These are phyloP conservation scores for Houttuynia cordata DNA, from an alignment of 164 flowering plant species.

Conservation along the genomic window DNA sequence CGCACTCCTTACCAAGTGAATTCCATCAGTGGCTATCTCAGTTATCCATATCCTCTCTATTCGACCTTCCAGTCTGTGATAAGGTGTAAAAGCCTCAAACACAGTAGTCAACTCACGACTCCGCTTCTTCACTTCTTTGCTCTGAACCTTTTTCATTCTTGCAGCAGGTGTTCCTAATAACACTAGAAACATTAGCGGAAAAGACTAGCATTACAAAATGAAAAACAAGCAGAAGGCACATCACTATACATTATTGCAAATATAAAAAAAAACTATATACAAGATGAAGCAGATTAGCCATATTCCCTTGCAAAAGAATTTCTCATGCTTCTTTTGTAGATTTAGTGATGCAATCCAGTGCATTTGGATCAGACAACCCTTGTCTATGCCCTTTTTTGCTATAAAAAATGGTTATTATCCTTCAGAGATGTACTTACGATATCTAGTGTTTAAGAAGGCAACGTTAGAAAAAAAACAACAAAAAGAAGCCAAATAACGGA, in stretches of 20 bases:
- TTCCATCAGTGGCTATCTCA: constrained; percentile 81
- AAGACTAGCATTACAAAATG: background rate
- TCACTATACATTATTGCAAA: background rate
- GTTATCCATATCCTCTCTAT: constrained; percentile 93
- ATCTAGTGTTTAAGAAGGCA: no score
- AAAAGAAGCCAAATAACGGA: no score
- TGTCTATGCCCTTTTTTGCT: no score
- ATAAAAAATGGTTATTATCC: no score
- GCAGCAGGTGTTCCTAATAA: constrained; percentile 92
- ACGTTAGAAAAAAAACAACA: no score
- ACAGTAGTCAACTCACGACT: constrained; percentile 91
- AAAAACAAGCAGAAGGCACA: background rate
- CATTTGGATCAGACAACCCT: background rate
- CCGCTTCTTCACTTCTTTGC: constrained; percentile 73
- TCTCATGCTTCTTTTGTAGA: background rate
- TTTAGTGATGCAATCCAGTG: background rate
- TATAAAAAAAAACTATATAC: no score
- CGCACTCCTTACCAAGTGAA: constrained; percentile 63
- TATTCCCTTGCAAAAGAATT: no score
- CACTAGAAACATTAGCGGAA: background rate
- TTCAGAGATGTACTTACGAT: no score
- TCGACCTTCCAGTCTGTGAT: constrained; percentile 80
- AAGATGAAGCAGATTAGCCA: no score
- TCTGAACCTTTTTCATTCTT: constrained; percentile 94
- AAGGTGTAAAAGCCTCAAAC: constrained; percentile 89